Conservation (phyloP, 1,284 basidiomycete genomes). For the Cystobasidium pallidum region DNA sequence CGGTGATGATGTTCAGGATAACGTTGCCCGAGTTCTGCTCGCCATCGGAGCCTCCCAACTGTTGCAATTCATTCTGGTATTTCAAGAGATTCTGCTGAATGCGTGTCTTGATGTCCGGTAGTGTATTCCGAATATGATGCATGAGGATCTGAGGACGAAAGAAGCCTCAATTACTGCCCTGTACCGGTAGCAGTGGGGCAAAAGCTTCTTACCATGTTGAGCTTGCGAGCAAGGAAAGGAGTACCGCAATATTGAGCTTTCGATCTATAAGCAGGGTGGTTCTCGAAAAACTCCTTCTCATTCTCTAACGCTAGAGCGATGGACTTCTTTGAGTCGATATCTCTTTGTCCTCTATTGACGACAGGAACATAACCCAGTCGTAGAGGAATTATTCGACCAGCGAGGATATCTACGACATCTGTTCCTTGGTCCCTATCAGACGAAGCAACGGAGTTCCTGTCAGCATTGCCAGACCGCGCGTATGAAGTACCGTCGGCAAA, state of each 20-base stretch:
- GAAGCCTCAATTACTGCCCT: neutral
- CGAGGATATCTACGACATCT: conserved; percentile 97
- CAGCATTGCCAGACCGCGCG: neutral
- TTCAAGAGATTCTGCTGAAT: conserved; percentile 86
- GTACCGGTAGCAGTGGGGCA: no score
- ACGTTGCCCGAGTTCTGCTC: conserved; percentile 82
- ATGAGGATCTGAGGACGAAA: conserved; percentile 74
- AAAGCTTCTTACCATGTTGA: conserved; percentile 73
- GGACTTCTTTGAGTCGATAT: conserved; percentile 85
- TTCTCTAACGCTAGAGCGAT: conserved; percentile 83
- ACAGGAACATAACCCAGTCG: conserved; percentile 96
- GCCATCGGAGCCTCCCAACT: conserved; percentile 84
- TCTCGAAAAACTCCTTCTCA: conserved; percentile 92
- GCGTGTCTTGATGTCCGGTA: conserved; percentile 94
- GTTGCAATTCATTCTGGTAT: conserved; percentile 77
- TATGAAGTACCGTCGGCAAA: neutral
- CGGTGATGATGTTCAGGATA: conserved; percentile 92
- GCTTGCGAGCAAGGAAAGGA: conserved; percentile 92
- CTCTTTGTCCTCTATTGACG: conserved; percentile 93
- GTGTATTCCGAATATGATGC: conserved; percentile 94
- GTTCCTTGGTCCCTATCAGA: conserved; percentile 83
- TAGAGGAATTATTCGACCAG: conserved; percentile 90
- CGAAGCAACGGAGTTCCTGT: neutral
- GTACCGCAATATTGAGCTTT: conserved; percentile 97
- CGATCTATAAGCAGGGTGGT: conserved; percentile 84